Evolutionary conservation across 805 yeast genomes (phyloP).

Genomic region (Starmerella stigmatis): DNA sequence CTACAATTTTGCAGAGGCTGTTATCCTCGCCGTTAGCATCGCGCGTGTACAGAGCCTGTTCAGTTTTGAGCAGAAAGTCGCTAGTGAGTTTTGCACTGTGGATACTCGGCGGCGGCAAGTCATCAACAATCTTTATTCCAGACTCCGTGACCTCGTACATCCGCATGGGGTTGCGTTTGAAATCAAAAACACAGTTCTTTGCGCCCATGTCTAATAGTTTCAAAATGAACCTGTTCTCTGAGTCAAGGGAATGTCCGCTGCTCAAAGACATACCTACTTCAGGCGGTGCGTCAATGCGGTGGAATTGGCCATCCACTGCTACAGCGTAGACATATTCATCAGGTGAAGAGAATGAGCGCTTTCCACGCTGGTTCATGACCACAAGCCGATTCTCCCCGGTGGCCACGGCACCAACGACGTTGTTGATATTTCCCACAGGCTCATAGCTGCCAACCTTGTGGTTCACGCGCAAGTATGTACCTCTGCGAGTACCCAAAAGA

Average conservation of each 20-base stretch:
- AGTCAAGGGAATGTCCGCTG: slow-evolving; percentile 12
- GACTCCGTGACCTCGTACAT: slow-evolving; percentile 2
- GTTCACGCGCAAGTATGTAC: slow-evolving; percentile 18
- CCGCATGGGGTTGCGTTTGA: slow-evolving; percentile 19
- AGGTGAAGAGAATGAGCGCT: neutral
- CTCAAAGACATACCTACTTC: slow-evolving; percentile 14
- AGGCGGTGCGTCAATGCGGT: slow-evolving; percentile 10
- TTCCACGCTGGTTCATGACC: neutral
- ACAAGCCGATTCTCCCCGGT: neutral
- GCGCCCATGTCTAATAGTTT: slow-evolving; percentile 14
- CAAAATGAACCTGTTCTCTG: slow-evolving; percentile 10
- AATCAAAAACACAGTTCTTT: slow-evolving; percentile 13
- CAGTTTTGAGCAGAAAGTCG: slow-evolving; percentile 20
- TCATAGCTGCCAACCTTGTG: slow-evolving; percentile 15
- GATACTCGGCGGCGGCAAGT: slow-evolving; percentile 4
- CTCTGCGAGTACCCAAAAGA: slow-evolving; percentile 13
- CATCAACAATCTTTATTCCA: slow-evolving; percentile 5
- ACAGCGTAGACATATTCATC: slow-evolving; percentile 7
- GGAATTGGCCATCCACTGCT: slow-evolving; percentile 12
- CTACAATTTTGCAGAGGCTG: slow-evolving; percentile 9
- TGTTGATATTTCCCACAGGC: slow-evolving; percentile 12
- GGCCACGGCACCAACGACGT: slow-evolving; percentile 15
- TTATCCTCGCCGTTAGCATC: slow-evolving; percentile 21
- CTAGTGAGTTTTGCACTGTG: slow-evolving; percentile 3
- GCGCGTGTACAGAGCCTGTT: slow-evolving; percentile 18